Evolutionary conservation across 2,329 filamentous ascomycete genomes (phyloP).

Genomic region (Aspergillus luchuensis): DNA sequence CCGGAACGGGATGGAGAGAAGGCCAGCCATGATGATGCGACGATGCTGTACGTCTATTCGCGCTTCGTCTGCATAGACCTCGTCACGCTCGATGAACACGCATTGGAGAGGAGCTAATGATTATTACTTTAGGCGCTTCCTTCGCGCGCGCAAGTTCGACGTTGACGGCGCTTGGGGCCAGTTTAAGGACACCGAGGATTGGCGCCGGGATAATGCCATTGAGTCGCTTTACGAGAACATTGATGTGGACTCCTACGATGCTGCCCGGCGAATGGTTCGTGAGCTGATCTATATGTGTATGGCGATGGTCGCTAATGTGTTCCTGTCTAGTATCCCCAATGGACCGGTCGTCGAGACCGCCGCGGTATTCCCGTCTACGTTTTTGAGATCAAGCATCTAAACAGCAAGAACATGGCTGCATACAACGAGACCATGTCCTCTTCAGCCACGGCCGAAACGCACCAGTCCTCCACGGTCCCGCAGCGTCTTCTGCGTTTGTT

Average conservation of each 20-base stretch:
- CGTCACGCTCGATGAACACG: not conserved
- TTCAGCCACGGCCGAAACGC: slow-evolving; percentile 57
- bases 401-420: slow-evolving; percentile 75
- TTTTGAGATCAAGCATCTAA: slow-evolving; percentile 81
- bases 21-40: slow-evolving; percentile 51
- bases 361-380: slow-evolving; percentile 91
- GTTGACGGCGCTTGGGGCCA: slow-evolving; percentile 76
- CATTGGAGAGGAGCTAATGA: not conserved
- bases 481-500: slow-evolving; percentile 82
- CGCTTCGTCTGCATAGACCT: not conserved
- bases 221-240: slow-evolving; percentile 83
- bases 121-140: slow-evolving; percentile 66
- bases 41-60: slow-evolving; percentile 45
- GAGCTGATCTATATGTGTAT: not conserved
- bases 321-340: slow-evolving; percentile 76
- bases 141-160: slow-evolving; percentile 81
- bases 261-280: slow-evolving; percentile 69
- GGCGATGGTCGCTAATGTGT: not conserved
- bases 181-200: slow-evolving; percentile 85
- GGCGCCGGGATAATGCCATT: slow-evolving; percentile 78
- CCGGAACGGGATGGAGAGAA: slow-evolving; percentile 36
- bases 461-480: slow-evolving; percentile 59
- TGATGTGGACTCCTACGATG: slow-evolving; percentile 79
- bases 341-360: slow-evolving; percentile 86
- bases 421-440: slow-evolving; percentile 63